A percentile compares a stretch with the other conserved stretches of the same genome.
phyloP scores from a whole-genome alignment of 2,329 filamentous ascomycete genomes.

The Talaromyces sp. region DNA sequence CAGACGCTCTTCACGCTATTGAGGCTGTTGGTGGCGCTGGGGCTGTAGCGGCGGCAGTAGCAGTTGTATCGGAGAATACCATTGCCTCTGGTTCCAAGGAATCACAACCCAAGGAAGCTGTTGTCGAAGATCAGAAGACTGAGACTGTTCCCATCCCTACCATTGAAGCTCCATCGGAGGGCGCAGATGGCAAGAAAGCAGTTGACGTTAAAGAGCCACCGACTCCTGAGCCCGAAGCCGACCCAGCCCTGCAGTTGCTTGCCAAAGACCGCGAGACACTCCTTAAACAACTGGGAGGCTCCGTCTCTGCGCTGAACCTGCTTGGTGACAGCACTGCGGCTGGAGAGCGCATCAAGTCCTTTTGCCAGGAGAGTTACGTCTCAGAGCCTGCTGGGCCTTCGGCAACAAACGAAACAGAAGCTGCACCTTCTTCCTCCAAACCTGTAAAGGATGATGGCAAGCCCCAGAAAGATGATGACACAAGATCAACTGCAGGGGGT shows the following conservation, averaged over 20 bases:
- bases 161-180: conserved; percentile 17
- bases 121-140: not conserved
- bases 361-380: conserved; percentile 6
- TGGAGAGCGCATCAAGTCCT: conserved; percentile 11
- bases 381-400: conserved; percentile 2
- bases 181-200: conserved; percentile 19
- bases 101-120: conserved; percentile 12
- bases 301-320: conserved; percentile 36
- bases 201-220: conserved; percentile 18
- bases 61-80: conserved; percentile 1
- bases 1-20: conserved; percentile 1
- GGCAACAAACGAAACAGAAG: conserved; percentile 7
- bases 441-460: conserved; percentile 7
- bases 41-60: conserved; percentile 9
- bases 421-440: not conserved
- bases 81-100: not conserved
- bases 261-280: conserved; percentile 30
- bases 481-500: conserved; percentile 23
- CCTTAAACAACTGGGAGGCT: conserved; percentile 26
- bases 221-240: conserved; percentile 27
- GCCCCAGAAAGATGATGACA: conserved; percentile 8
- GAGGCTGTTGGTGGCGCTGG: conserved; percentile 7
- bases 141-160: conserved; percentile 8
- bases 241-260: conserved; percentile 26
- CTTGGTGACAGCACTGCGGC: conserved; percentile 94